Evolutionary conservation across 805 yeast species (phyloP).

Genomic region (Barnettozyma botsteinii): DNA sequence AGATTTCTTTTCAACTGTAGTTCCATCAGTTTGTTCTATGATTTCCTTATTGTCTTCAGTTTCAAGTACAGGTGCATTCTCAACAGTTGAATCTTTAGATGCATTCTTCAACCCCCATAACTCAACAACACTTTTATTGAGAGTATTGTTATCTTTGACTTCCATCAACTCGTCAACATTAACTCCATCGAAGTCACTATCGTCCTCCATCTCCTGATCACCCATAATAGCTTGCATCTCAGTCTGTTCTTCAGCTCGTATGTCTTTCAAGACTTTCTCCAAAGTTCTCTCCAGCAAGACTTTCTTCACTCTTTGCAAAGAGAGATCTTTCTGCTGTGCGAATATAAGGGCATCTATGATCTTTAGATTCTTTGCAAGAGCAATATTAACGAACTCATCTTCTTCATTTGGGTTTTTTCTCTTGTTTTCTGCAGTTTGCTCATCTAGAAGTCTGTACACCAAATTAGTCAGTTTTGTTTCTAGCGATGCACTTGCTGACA

Average conservation of each 20-base stretch:
- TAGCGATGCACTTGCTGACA: constrained; percentile 29
- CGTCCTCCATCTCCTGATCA: constrained; percentile 27
- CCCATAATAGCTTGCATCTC: constrained; percentile 32
- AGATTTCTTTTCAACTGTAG: constrained; percentile 29
- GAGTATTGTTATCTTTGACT: constrained; percentile 55
- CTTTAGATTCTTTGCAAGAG: constrained; percentile 56
- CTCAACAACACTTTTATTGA: constrained; percentile 72
- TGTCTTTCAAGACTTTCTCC: constrained; percentile 48
- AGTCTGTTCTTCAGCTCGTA: constrained; percentile 55
- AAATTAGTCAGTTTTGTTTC: constrained; percentile 54
- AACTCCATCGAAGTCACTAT: constrained; percentile 32
- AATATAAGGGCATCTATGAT: constrained; percentile 47
- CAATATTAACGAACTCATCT: constrained; percentile 36
- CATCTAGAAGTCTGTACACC: constrained; percentile 53
- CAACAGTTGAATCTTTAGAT: constrained; percentile 8
- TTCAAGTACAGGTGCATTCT: constrained; percentile 8
- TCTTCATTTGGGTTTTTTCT: constrained; percentile 27
- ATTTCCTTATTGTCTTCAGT: constrained; percentile 8
- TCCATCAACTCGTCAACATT: constrained; percentile 51
- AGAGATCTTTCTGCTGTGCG: constrained; percentile 59
- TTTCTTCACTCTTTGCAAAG: constrained; percentile 65
- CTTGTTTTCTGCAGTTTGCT: constrained; percentile 43
- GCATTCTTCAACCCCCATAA: constrained; percentile 50
- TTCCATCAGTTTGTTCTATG: constrained; percentile 13
- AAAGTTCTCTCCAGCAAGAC: constrained; percentile 57